Percentiles rank a stretch among this genome's conserved stretches.
These are phyloP conservation scores for Lomentospora prolificans DNA, from an alignment of 2,329 filamentous ascomycete genomes.

Conservation along the genomic window DNA sequence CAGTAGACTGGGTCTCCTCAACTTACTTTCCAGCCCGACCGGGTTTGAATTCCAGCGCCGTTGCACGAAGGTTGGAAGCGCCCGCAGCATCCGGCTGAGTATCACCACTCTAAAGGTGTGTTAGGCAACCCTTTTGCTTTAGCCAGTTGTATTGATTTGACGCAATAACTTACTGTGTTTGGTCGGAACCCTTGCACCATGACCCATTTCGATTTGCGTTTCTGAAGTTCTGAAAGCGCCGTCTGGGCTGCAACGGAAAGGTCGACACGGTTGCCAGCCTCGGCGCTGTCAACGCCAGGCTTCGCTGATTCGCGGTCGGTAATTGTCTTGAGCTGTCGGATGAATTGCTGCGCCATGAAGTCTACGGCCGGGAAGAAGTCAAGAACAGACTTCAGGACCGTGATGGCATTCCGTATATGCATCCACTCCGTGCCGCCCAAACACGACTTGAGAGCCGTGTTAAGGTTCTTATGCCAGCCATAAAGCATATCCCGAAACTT, in stretches of 20 bases:
- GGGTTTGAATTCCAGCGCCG: constrained; percentile 57
- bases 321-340: constrained; percentile 55
- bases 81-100: constrained; percentile 18
- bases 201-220: constrained; percentile 58
- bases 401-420: constrained; percentile 94
- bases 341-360: constrained; percentile 67
- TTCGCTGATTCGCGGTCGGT: constrained; percentile 47
- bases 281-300: constrained; percentile 36
- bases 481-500: constrained; percentile 78
- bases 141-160: too few relatives aligned
- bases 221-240: constrained; percentile 59
- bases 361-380: constrained; percentile 82
- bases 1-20: not conserved
- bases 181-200: constrained; percentile 64
- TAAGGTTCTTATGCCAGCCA: constrained; percentile 82
- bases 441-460: constrained; percentile 70
- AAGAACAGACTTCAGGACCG: constrained; percentile 70
- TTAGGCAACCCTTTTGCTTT: too few relatives aligned
- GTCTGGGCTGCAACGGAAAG: constrained; percentile 65
- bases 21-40: constrained; percentile 25
- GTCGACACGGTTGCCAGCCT: constrained; percentile 57
- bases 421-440: constrained; percentile 83
- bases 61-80: constrained; percentile 41
- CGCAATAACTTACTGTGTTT: constrained; percentile 52
- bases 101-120: constrained; percentile 16